Base-by-base conservation (phyloP, 169 alveolate genomes). In the Plasmodium vivax region DNA sequence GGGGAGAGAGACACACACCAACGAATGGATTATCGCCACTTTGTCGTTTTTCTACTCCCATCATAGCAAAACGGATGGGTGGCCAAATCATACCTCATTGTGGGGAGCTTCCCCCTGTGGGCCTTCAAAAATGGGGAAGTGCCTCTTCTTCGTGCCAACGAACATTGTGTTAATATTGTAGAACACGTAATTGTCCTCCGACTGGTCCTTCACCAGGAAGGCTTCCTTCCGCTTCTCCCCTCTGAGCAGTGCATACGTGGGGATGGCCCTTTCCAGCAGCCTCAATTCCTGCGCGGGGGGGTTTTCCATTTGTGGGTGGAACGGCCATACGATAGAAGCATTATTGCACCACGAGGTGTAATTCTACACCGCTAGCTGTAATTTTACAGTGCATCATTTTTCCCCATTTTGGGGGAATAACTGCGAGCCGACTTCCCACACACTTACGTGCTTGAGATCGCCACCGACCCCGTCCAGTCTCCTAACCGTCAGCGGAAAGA, bases 141-240 rank as follows among this genome's bases (percentile, higher is more conserved):
- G 43, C 10, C 43, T 47, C 23, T 75, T 87, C 12, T 51, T 87
- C 27, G 68, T 54, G 38, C 27, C 43, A 32, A 0, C 16, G 45
- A 87, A 5, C 93, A 87, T 87, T 0, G 68, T 51, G 41, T 87
- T 74, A n/a, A 87, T 58, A 54, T 87, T 87, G 43, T 75, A 77
- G 62, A 87, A 87, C 3, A 87, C 73, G 82, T 75, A 87, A 77
- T 87, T 75, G 43, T 41, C 19, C 68, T 75, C 32, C 68, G 77
- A 27, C 43, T 75, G 62, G 27, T 47, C 75, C 34, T 75, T 54
- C 9, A n/a, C 23, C 47, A 87, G 34, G 45, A 87, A 77, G 8
- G 51, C n/a, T n/a, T 79, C 16, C 68, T 79, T 87, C 19, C 79
- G 12, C 14, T 58, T 43, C 23, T 10, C 74, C 2, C 34, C 45